Evolutionary conservation across 1,284 basidiomycete species (phyloP).

Genomic region (Naganishia cerealis): DNA sequence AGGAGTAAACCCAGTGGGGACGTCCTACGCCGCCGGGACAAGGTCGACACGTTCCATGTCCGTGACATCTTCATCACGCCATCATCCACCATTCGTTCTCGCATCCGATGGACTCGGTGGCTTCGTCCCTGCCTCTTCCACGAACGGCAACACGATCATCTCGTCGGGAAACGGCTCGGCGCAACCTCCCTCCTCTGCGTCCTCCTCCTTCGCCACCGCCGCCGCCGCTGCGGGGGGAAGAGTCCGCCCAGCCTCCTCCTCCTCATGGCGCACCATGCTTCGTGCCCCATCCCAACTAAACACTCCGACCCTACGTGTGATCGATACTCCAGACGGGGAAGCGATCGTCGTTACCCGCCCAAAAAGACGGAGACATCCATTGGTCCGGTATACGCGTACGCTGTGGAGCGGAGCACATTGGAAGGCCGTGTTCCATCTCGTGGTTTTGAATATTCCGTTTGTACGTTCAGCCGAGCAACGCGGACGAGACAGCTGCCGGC

Average conservation of each 20-base stretch:
- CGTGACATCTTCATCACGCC: constrained; percentile 6
- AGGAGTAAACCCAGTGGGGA: too few relatives aligned
- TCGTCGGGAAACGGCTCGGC: neutral
- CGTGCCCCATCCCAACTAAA: constrained; percentile 31
- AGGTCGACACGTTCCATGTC: constrained; percentile 20
- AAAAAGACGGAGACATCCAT: constrained; percentile 30
- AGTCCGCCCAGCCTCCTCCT: constrained; percentile 13
- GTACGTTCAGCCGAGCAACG: constrained; percentile 39
- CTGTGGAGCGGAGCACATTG: constrained; percentile 42
- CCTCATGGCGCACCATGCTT: constrained; percentile 31
- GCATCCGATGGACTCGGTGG: constrained; percentile 9
- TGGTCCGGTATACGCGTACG: constrained; percentile 44
- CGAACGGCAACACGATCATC: neutral
- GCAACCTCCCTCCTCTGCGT: constrained; percentile 13
- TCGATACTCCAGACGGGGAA: constrained; percentile 35
- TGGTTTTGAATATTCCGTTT: constrained; percentile 51
- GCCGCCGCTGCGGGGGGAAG: constrained; percentile 10
- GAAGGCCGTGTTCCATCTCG: constrained; percentile 45
- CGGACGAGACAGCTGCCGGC: neutral
- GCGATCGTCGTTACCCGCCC: constrained; percentile 33
- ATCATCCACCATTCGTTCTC: constrained; percentile 15
- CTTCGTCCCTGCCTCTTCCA: neutral
- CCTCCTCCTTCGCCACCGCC: constrained; percentile 3
- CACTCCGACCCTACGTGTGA: constrained; percentile 37
- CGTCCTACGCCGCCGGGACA: neutral